Base-by-base conservation (phyloP, 768 basidiomycete species). In the Leccinellum albellum region DNA sequence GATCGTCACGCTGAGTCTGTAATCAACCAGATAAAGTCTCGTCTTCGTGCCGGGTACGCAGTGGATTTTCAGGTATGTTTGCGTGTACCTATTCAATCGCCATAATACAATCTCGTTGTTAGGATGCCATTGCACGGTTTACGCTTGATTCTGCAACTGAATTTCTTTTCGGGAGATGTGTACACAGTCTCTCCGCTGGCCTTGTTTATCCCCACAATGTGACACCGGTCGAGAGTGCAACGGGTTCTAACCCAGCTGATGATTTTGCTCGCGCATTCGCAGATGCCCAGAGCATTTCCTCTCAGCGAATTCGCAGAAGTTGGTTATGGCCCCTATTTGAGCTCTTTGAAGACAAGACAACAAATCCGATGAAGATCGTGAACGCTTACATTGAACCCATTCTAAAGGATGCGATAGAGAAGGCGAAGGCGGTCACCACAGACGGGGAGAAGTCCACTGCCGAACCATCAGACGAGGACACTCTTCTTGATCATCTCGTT, bases 71-170 rank as follows among this genome's bases (percentile, higher is more conserved):
- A 86, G 70, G 80, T 80, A 3, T 20, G 42, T 51, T 45, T 3
- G 13, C 50, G 15, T 37, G 1, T 14, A 3, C 29, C 21, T 28
- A 14, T 44, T 15, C 51, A 51, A 15, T 3, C 53, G 17, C 14
- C 32, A 45, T 46, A 31, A 51, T 6, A 14, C 20, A 44, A 40
- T 21, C 33, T 28, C 44, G 10, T 48, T 33, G 24, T 14, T 55
- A 83, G 79, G 85, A 85, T 62, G 70, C 84, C 3, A 79, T 85
- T 64, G 79, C 77, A 3, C 78, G 84, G 2, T 87, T 86, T 65
- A 86, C 86, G 0, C 78, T 88, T 23, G 87, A 88, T 70, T 78
- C 83, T 2, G 84, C 85, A 2, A 81, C 84, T 0, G 84, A 86
- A 54, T 86, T 86, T 63, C 76, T 88, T 33, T 86, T 87, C 53